Conservation (phyloP, 495 filamentous ascomycete species). For the Penicillium macrosclerotiorum region DNA sequence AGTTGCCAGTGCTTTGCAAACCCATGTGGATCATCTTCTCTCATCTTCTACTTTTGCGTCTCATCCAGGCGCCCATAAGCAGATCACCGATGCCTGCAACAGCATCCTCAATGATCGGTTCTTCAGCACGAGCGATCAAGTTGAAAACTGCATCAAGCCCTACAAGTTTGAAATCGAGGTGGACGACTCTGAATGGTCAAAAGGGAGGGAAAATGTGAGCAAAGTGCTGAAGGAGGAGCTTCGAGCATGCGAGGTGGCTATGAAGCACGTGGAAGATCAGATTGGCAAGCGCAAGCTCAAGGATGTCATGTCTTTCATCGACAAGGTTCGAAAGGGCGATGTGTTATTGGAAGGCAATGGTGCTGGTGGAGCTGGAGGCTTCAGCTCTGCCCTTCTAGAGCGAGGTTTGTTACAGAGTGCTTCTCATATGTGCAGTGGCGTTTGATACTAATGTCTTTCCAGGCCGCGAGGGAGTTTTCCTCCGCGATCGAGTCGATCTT, state of each 20-base stretch:
- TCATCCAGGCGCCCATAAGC: slow-evolving; percentile 87
- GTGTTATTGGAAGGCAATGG: slow-evolving; percentile 80
- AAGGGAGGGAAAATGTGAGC: slow-evolving; percentile 75
- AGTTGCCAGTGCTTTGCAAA: slow-evolving; percentile 81
- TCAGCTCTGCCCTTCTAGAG: slow-evolving; percentile 75
- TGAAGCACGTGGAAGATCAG: slow-evolving; percentile 67
- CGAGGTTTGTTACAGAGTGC: slow-evolving; percentile 78
- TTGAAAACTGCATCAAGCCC: slow-evolving; percentile 99
- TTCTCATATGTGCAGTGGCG: too few species aligned
- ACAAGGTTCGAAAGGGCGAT: slow-evolving; percentile 80
- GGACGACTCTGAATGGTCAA: slow-evolving; percentile 81
- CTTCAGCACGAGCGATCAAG: slow-evolving; percentile 94
- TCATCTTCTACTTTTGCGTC: slow-evolving; percentile 75
- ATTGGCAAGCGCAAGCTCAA: slow-evolving; percentile 79
- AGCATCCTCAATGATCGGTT: slow-evolving; percentile 90
- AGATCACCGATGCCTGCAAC: slow-evolving; percentile 83
- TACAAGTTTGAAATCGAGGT: slow-evolving; percentile 98
- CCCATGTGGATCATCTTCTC: slow-evolving; percentile 77
- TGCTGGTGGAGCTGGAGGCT: slow-evolving; percentile 83
- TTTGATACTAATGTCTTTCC: slow-evolving; percentile 16
- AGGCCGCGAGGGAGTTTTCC: slow-evolving; percentile 92
- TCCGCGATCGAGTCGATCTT: slow-evolving; percentile 83
- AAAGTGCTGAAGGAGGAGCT: slow-evolving; percentile 81
- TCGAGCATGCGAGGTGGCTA: slow-evolving; percentile 72
- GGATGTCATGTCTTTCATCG: slow-evolving; percentile 89